Evolutionary conservation across 305 asterid genomes (phyloP).

Genomic region (Caryopteris hybrid): DNA sequence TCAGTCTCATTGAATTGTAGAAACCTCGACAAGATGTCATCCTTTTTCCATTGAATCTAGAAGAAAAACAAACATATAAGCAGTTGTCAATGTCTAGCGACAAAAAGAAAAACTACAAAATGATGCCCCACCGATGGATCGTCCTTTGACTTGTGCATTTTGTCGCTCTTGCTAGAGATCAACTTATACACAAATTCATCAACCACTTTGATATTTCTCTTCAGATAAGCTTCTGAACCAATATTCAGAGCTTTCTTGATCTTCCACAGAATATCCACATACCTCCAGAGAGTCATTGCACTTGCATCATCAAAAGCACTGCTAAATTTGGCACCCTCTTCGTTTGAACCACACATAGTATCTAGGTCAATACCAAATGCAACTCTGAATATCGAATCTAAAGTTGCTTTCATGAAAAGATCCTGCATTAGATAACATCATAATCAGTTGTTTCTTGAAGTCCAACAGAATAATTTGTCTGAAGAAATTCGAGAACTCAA

Average conservation of each 20-base stretch:
- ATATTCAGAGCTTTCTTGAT: slow-evolving; percentile 44
- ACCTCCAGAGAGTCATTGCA: slow-evolving; percentile 52
- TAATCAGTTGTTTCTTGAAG: background rate
- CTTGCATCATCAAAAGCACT: slow-evolving; percentile 72
- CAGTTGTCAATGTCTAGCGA: background rate
- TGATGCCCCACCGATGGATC: slow-evolving; percentile 41
- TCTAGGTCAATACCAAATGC: slow-evolving; percentile 72
- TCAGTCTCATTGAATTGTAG: slow-evolving; percentile 40
- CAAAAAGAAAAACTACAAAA: background rate
- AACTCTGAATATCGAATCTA: slow-evolving; percentile 67
- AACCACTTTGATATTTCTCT: slow-evolving; percentile 35
- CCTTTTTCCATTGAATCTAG: slow-evolving; percentile 51
- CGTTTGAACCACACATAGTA: slow-evolving; percentile 65
- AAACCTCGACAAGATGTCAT: slow-evolving; percentile 70
- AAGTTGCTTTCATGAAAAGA: slow-evolving; percentile 64
- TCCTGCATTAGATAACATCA: slow-evolving; percentile 37
- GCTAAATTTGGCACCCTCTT: slow-evolving; percentile 53
- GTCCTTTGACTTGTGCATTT: slow-evolving; percentile 30
- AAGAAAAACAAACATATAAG: background rate
- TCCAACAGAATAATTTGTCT: background rate
- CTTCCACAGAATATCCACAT: slow-evolving; percentile 66
- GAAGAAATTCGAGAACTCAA: slow-evolving; percentile 16
- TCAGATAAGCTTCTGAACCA: slow-evolving; percentile 63
- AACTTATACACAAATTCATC: slow-evolving; percentile 54
- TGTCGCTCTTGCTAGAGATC: slow-evolving; percentile 44